Base-by-base conservation (phyloP, 1,284 basidiomycete genomes). In the Boletus mariae region DNA sequence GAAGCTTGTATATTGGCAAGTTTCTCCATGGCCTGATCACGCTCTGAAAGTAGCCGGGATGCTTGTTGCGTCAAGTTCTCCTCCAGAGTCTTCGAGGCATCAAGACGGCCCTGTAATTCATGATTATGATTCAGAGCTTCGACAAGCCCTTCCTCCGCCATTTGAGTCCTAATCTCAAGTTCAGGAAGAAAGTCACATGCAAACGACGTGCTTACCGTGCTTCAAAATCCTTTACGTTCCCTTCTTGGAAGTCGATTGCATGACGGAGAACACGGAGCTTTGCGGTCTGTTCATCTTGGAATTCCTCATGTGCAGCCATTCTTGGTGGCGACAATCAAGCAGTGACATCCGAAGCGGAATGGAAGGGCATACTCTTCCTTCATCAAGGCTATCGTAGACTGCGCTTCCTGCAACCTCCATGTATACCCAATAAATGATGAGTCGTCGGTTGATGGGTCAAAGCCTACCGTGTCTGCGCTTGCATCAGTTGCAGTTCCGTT, bases 241-340 rank as follows among this genome's bases (percentile, higher is more conserved):
- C 66, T 54, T 72, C 69, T 49, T 68, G 70, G 47, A 64, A 67
- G 1, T 66, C 57, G 32, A 66, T 63, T 15, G 66, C 56, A 49
- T 69, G 59, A 37, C 61, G 66, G 51, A 71, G 59, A 26, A 61
- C 54, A 43, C 54, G 67, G 25, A 70, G 54, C 44, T 69, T 65
- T 53, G 47, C 45, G 17, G 49, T 54, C 20, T 59, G 57, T 42
- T 71, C 70, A 54, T 59, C 51, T 47, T 47, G 45, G 29, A 66
- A 47, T 45, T 58, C 60, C 41, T 71, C 57, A n/a, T 38, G 51
- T 42, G 56, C 54, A 47, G 51, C 45, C 48, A 67, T 63, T 51
- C 66, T 68, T 49, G 29, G 47, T 3, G 26, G 51, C 47, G 41
- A 41, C n/a, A n/a, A 48, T 62, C 32, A 67, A 35, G 25, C 41